Evolutionary conservation across 208 protist species (phyloP), one percentile per base, ranked within the genome.

Genomic region (Blechomonas ayalai): DNA sequence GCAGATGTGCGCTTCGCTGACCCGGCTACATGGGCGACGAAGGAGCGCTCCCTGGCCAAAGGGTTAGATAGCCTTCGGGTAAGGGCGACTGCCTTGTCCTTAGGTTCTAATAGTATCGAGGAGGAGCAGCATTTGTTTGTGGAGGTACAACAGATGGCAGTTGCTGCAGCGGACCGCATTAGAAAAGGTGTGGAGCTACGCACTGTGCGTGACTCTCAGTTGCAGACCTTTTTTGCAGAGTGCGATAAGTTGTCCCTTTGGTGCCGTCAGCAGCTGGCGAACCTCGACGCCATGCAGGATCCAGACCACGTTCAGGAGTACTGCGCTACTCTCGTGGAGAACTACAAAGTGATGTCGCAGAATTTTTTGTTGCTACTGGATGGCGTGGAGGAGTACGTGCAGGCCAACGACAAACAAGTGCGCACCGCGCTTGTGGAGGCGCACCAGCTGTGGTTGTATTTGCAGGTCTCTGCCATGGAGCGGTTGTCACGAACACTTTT

Each of bases 221-320:
- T 86, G 45, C 49, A 63, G 31, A 35, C 56, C 9, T 73, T 91
- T 51, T 62, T 51, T 27, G 43, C 23, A 2, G 69, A 92, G 46
- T 77, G 73, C 62, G 55, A 51, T n/a, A 68, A 74, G 35, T 70
- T 95, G 23, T 67, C 67, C 23, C 34, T 41, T 37, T 95, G 88
- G 84, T 91, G 83, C 59, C 76, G 76, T 1, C 73, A 92, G 72
- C 83, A 95, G 62, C 66, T 76, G 22, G 74, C 67, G 24, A 93
- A 93, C 52, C 57, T 95, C 28, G 84, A 92, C 41, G 80, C 75
- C 13, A 74, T 92, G 84, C 51, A 67, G 35, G 79, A 89, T 50
- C 82, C 86, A 4, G 79, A 90, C 45, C 74, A 92, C 59, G 46
- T 95, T 7, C 88, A 95, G 64, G 79, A 90, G 51, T 92, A 77